phyloP scores from a whole-genome alignment of 148 eudicot genomes.

The Nepenthes mirabilis region DNA sequence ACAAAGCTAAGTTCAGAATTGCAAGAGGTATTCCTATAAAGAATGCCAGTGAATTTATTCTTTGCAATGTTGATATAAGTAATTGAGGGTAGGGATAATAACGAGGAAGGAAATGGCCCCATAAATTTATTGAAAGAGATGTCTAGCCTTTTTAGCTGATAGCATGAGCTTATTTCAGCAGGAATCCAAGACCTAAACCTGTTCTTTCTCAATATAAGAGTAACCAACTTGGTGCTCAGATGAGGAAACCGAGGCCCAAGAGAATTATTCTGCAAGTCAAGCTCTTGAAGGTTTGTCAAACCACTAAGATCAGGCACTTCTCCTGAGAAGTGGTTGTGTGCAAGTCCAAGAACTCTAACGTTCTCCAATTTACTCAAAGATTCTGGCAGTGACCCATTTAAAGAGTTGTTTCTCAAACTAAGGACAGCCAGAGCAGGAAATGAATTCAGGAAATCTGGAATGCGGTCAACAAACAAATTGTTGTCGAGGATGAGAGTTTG shows the following conservation, averaged over 20 bases:
- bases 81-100: slow-evolving; percentile 56
- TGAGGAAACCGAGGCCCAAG: slow-evolving; percentile 66
- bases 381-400: slow-evolving; percentile 53
- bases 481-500: slow-evolving; percentile 66
- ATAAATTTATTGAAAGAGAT: slow-evolving; percentile 62
- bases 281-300: slow-evolving; percentile 54
- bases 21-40: slow-evolving; percentile 38
- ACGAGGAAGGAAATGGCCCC: slow-evolving; percentile 52
- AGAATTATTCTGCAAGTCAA: slow-evolving; percentile 54
- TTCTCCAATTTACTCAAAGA: slow-evolving; percentile 42
- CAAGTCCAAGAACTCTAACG: slow-evolving; percentile 57
- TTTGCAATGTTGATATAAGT: slow-evolving; percentile 37
- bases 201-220: slow-evolving; percentile 45
- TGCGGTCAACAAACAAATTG: slow-evolving; percentile 44
- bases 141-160: slow-evolving; percentile 57
- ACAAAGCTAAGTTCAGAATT: slow-evolving; percentile 38
- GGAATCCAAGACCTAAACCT: slow-evolving; percentile 50
- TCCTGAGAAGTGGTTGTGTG: slow-evolving; percentile 56
- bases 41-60: slow-evolving; percentile 63
- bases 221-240: slow-evolving; percentile 38
- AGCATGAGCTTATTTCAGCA: slow-evolving; percentile 36
- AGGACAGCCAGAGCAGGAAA: slow-evolving; percentile 58
- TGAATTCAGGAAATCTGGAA: slow-evolving; percentile 45
- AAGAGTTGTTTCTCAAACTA: slow-evolving; percentile 59
- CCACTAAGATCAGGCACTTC: slow-evolving; percentile 60